Percentiles rank a stretch among this genome's conserved stretches.
phyloP scores from a whole-genome alignment of 805 yeast genomes.

The Saturnispora saitoi region DNA sequence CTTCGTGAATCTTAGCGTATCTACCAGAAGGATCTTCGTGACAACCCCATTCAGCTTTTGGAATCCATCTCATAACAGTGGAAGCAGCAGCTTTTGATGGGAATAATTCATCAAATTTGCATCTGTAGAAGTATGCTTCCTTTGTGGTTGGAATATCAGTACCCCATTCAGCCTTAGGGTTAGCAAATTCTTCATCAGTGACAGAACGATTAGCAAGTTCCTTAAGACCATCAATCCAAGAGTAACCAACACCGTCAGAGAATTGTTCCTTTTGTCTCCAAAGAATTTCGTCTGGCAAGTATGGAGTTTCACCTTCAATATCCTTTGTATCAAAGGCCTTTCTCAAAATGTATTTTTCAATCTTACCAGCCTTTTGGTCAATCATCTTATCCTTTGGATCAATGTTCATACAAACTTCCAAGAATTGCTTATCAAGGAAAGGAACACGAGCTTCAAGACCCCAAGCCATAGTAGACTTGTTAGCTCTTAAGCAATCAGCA shows the following conservation, averaged over 20 bases:
- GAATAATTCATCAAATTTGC: conserved; percentile 90
- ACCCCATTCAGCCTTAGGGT: conserved; percentile 96
- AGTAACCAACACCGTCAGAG: conserved; percentile 98
- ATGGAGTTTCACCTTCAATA: conserved; percentile 69
- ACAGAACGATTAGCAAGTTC: conserved; percentile 85
- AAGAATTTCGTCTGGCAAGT: conserved; percentile 90
- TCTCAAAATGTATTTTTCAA: conserved; percentile 93
- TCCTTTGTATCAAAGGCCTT: conserved; percentile 94
- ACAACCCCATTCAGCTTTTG: conserved; percentile 99
- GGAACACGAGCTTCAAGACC: conserved; percentile 99
- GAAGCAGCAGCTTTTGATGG: conserved; percentile 85
- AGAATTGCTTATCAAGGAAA: conserved; percentile 88
- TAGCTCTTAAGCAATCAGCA: conserved; percentile 97
- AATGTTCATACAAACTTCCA: conserved; percentile 89
- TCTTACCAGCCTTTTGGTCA: conserved; percentile 56
- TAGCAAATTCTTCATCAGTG: conserved; percentile 81
- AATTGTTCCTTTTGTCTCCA: conserved; percentile 99
- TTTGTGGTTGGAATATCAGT: conserved; percentile 89
- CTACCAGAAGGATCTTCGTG: conserved; percentile 98
- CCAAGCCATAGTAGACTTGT: conserved; percentile 99
- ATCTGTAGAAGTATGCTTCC: conserved; percentile 99
- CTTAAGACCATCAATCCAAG: conserved; percentile 97
- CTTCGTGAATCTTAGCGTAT: conserved; percentile 82
- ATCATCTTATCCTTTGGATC: conserved; percentile 90
- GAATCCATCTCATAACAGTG: conserved; percentile 99